Evolutionary conservation across 2,329 filamentous ascomycete genomes (phyloP).

Genomic region (Aureobasidium musti): DNA sequence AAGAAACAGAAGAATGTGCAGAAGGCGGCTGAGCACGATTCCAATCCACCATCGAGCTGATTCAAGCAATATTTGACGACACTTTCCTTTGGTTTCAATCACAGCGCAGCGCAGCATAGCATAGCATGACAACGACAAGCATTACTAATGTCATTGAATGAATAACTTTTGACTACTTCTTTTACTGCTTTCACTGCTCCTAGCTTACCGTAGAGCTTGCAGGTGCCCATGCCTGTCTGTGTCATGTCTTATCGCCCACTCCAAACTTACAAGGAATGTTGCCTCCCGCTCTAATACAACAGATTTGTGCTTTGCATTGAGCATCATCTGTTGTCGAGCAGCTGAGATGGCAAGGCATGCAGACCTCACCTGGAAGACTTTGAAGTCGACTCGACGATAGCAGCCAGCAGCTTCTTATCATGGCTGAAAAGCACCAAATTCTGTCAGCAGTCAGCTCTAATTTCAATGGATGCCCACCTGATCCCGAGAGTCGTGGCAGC

Average conservation of each 20-base stretch:
- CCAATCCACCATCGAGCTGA: constrained; percentile 5
- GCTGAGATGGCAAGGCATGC: neutral
- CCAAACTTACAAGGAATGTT: neutral
- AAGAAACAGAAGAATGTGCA: constrained; percentile 53
- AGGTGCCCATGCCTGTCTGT: neutral
- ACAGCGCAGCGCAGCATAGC: neutral
- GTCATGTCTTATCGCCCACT: neutral
- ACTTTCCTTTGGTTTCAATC: neutral
- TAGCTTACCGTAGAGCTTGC: neutral
- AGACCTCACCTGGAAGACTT: neutral
- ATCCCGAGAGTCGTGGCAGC: neutral
- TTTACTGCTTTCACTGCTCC: neutral
- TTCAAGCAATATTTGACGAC: neutral
- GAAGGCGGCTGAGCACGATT: constrained; percentile 19
- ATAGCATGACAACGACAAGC: neutral
- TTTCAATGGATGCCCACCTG: neutral
- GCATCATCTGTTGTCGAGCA: neutral
- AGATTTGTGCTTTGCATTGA: constrained; percentile 9
- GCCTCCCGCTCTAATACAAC: neutral
- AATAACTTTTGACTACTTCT: neutral
- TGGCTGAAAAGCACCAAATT: neutral
- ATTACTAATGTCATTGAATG: neutral
- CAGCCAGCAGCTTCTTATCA: neutral
- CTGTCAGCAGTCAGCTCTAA: constrained; percentile 14
- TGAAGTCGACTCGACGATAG: neutral